Base-by-base conservation (phyloP, 495 filamentous ascomycete genomes). In the Penicillium ochrochloron region DNA sequence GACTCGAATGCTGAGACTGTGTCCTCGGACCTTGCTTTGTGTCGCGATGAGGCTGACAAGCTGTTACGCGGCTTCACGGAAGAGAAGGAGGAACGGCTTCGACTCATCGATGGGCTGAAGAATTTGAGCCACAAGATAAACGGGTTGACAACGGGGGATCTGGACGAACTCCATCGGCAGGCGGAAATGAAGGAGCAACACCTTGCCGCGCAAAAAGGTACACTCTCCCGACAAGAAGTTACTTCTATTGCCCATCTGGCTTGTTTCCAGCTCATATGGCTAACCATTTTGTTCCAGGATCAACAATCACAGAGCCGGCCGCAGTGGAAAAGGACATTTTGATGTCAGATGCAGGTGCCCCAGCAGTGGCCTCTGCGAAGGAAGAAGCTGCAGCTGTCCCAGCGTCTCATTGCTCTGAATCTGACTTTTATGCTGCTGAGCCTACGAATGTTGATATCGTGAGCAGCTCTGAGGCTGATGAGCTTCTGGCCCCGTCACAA, bases 41-140 rank as follows among this genome's bases (percentile, higher is more conserved):
- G 89, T 53, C 79, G 80, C 41, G 74, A 82, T 35, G 86, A 92
- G 70, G 83, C 88, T 62, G 81, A 80, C 44, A 81, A 77, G 27
- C 76, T 93, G 9, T 76, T 90, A 62, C 78, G 80, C 8, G 85
- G 88, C 63, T 83, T 90, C 10, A 81, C 84, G 41, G 81, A 76
- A 66, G 77, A 70, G 12, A 71, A 70, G 60, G 68, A 76, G 60
- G 75, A 72, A 15, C 68, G 73, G 15, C 64, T 74, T 55, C 80
- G 76, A 48, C 76, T 89, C 39, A 72, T 78, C 4, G 81, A 84
- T 9, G 87, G 91, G 61, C 76, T 89, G 57, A 82, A 86, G 46
- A 68, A 73, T 41, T 77, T 88, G 1, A 79, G 80, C 9, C 63
- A 78, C 29, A 78, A 87, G 62, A 71, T 84, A 19, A 74, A 81